These are phyloP conservation scores for Suaeda aralocaspica DNA, from an alignment of 148 eudicot species.

Conservation along the genomic window DNA sequence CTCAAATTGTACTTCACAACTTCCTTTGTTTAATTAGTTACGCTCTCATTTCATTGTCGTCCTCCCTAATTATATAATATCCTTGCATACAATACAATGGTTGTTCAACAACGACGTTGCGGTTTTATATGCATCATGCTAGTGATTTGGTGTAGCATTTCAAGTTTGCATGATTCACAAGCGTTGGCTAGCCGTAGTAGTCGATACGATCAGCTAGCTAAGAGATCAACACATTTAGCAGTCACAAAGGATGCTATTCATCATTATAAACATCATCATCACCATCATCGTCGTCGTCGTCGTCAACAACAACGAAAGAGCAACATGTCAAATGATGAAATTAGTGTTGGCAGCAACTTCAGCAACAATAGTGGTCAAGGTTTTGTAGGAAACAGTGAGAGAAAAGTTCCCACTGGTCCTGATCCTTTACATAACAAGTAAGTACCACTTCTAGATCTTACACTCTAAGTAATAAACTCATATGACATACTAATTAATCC, in stretches of 20 bases:
- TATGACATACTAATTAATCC: too few species aligned
- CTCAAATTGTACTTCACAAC: not conserved
- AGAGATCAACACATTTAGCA: not conserved
- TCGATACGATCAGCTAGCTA: slow-evolving; percentile 1
- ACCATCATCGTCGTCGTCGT: not conserved
- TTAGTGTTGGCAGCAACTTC: not conserved
- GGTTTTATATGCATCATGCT: slow-evolving; percentile 15
- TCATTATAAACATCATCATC: not conserved
- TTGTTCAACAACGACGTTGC: not conserved
- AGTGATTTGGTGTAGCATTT: slow-evolving; percentile 20
- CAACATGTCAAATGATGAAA: slow-evolving; percentile 5
- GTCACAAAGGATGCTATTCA: not conserved
- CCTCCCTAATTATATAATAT: too few species aligned
- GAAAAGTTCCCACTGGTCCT: slow-evolving; percentile 50
- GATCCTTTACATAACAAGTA: slow-evolving; percentile 57
- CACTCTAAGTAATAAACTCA: too few species aligned
- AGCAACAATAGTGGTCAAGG: slow-evolving; percentile 24
- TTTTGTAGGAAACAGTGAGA: slow-evolving; percentile 31
- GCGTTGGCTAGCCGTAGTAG: slow-evolving; percentile 9
- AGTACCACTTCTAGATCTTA: not conserved
- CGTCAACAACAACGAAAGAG: not conserved
- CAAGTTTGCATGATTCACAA: slow-evolving; percentile 26
- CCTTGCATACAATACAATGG: slow-evolving; percentile 9
- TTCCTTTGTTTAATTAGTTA: not conserved
- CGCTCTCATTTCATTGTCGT: not conserved